These are phyloP conservation scores for Saxispiralis lemnorum DNA, from an alignment of 495 filamentous ascomycete genomes.

Conservation along the genomic window DNA sequence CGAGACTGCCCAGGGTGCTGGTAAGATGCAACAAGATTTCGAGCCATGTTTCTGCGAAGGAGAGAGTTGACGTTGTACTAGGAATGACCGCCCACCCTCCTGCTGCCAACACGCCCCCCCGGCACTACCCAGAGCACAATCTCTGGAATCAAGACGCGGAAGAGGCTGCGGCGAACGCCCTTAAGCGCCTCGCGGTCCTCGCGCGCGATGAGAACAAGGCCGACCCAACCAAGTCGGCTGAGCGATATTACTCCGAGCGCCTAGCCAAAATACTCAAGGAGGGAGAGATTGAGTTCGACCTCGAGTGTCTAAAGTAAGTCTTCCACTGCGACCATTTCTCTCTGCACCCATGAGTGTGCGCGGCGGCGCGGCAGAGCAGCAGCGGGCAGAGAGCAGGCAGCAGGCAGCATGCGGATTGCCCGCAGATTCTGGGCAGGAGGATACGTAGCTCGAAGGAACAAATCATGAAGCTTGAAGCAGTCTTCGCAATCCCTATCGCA, in stretches of 20 bases:
- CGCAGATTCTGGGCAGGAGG: too few species aligned
- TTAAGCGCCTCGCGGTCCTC: slow-evolving; percentile 13
- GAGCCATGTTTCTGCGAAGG: neutral
- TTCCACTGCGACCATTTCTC: neutral
- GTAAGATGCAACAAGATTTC: neutral
- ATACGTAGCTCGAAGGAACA: too few species aligned
- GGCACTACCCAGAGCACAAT: slow-evolving; percentile 8
- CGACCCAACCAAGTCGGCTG: slow-evolving; percentile 7
- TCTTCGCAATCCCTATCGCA: too few species aligned
- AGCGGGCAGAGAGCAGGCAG: too few species aligned
- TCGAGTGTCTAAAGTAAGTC: neutral
- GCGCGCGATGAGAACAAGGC: slow-evolving; percentile 13
- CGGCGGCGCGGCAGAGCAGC: too few species aligned
- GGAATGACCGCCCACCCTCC: neutral
- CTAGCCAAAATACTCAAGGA: slow-evolving; percentile 3
- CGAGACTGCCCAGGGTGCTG: neutral
- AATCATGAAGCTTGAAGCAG: too few species aligned
- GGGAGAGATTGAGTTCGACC: slow-evolving; percentile 8
- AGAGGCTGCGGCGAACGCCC: slow-evolving; percentile 8
- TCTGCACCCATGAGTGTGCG: too few species aligned
- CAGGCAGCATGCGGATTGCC: too few species aligned
- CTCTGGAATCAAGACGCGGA: slow-evolving; percentile 12
- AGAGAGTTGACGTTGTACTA: neutral
- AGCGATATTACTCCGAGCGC: slow-evolving; percentile 9
- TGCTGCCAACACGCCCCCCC: neutral